Evolutionary conservation across 2,329 filamentous ascomycete species (phyloP).

Genomic region (Epichloe glyceriae): DNA sequence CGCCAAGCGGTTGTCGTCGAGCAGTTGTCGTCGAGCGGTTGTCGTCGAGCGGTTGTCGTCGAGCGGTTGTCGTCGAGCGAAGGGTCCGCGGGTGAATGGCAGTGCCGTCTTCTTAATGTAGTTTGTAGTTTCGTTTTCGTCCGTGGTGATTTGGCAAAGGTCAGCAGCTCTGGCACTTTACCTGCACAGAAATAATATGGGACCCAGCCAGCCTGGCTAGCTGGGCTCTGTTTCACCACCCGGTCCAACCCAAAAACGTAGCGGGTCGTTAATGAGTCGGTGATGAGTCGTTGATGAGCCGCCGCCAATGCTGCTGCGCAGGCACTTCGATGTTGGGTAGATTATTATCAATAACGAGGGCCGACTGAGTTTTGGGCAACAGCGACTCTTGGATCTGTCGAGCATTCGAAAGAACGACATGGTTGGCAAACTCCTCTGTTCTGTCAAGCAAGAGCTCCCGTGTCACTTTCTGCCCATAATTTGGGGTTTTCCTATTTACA

Average conservation of each 20-base stretch:
- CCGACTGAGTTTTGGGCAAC: no score
- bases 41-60: neutral
- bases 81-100: no score
- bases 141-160: neutral
- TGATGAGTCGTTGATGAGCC: neutral
- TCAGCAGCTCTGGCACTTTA: neutral
- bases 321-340: neutral
- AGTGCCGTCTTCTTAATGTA: no score
- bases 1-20: neutral
- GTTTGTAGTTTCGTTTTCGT: neutral
- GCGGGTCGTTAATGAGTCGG: neutral
- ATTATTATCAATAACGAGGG: no score
- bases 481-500: no score
- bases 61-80: neutral
- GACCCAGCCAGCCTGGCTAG: neutral
- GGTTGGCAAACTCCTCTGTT: no score
- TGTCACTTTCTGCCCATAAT: no score
- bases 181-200: neutral
- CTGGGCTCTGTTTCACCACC: conserved; percentile 2
- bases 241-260: no score
- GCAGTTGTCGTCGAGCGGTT: neutral
- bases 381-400: no score
- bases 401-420: no score
- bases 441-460: no score
- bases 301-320: neutral